phyloP scores from a whole-genome alignment of 2,329 filamentous ascomycete species.

The Chaetothyriales sp. region DNA sequence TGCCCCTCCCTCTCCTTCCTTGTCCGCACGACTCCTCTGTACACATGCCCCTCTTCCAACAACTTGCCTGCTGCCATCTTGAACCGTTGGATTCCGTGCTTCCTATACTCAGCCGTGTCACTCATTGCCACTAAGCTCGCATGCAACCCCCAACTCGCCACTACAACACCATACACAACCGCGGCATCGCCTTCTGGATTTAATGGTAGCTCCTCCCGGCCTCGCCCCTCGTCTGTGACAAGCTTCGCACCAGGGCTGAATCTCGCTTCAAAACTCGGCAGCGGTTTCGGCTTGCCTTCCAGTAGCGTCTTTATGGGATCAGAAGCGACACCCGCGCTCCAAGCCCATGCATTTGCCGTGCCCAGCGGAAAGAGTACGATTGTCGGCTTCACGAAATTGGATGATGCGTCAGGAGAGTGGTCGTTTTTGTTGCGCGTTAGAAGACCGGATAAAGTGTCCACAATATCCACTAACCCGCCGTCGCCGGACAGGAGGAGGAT shows the following conservation, averaged over 20 bases:
- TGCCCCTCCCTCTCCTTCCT: slow-evolving; percentile 6
- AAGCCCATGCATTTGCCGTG: slow-evolving; percentile 32
- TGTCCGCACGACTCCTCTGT: slow-evolving; percentile 37
- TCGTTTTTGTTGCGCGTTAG: slow-evolving; percentile 17
- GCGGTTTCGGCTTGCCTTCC: slow-evolving; percentile 37
- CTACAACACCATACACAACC: slow-evolving; percentile 57
- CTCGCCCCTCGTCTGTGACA: slow-evolving; percentile 32
- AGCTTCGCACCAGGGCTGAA: slow-evolving; percentile 42
- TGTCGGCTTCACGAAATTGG: slow-evolving; percentile 36
- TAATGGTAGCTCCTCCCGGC: slow-evolving; percentile 21
- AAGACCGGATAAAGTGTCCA: slow-evolving; percentile 48
- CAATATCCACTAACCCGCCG: slow-evolving; percentile 68
- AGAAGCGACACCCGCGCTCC: slow-evolving; percentile 12
- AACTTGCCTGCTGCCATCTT: slow-evolving; percentile 69
- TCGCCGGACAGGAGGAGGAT: slow-evolving; percentile 77
- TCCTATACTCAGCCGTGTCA: slow-evolving; percentile 69
- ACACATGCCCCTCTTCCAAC: slow-evolving; percentile 23
- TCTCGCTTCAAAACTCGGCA: slow-evolving; percentile 50
- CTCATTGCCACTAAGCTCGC: slow-evolving; percentile 80
- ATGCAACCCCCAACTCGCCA: slow-evolving; percentile 82
- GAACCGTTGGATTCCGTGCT: slow-evolving; percentile 65
- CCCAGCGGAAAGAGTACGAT: slow-evolving; percentile 43
- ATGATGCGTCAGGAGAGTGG: slow-evolving; percentile 8
- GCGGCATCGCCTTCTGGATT: slow-evolving; percentile 6
- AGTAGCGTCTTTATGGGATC: slow-evolving; percentile 34